Base-by-base conservation (phyloP, 2,329 filamentous ascomycete genomes). In the Verticillium nubilum region DNA sequence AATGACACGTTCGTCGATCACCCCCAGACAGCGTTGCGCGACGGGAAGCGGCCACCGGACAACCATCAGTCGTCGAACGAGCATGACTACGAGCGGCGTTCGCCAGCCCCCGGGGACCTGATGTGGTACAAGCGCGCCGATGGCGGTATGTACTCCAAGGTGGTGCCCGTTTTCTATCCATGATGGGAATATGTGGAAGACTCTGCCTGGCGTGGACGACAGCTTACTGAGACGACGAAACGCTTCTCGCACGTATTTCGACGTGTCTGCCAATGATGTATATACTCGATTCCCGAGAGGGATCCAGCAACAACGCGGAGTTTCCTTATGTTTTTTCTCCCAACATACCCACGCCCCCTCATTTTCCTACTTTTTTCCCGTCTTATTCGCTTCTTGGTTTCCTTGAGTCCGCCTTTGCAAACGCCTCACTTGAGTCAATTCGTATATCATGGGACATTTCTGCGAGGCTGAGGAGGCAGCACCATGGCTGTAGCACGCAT, bases 21-120 rank as follows among this genome's bases (percentile, higher is more conserved):
- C 58, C 62, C 61, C 3, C 65, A 68, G 23, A 67, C 72, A 1
- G 67, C 73, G 1, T 67, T 76, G 5, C 70, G 71, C 65, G 75
- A 78, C 42, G 71, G 74, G 3, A 69, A 74, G 61, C 69, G 75
- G 28, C 74, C 73, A 56, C 60, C 67, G 19, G 75, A 77, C 13
- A 58, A 67, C 2, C 71, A 75, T 60, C 67, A 68, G 10, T 25
- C n/a, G 27, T 25, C n/a, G 29, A 55, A 28, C 28, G 19, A 37
- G 9, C 17, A 37, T 37, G 33, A 37, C 33, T 9, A 9, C 9
- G 33, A 37, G 17, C 9, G 23, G 27, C 28, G 4, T 17, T 1
- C 25, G n/a, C n/a, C n/a, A n/a, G n/a, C n/a, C n/a, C n/a, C n/a
- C n/a, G n/a, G n/a, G 29, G 29, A 28, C 13, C 17, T 3, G 54